Evolutionary conservation across 1,139 yeast genomes (phyloP), one percentile per base, ranked within the genome.

Genomic region (Nakaseomyces kungkrabaensis): DNA sequence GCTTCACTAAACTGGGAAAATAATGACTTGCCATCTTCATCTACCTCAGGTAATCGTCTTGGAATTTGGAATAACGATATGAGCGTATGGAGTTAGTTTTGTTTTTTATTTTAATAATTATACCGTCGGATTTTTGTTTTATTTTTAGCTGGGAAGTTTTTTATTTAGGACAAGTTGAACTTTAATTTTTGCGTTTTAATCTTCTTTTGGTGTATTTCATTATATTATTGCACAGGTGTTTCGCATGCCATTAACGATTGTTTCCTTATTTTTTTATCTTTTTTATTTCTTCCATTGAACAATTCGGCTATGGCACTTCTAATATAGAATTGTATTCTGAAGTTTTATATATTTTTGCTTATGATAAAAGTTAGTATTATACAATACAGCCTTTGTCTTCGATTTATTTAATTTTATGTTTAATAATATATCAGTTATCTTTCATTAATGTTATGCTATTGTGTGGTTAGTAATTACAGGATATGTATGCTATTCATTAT

Each of bases 1-100:
- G 6, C 44, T 7, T 41, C 44, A 5, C 24, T 41, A 29, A 29
- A 41, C 25, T 41, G 44, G 44, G 44, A 29, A 26, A 53, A 56
- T 48, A 54, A 54, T 13, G 58, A 51, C 40, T 49, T 49, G n/a
- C 43, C 58, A 17, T 53, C 62, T 10, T 57, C 66, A 22, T 54
- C 55, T 26, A 51, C 55, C 24, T 51, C 62, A 11, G 7, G 47
- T 32, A 43, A 40, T 31, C 48, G 37, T 7, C 59, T 61, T 52
- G 66, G 66, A 27, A 63, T 64, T 49, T 65, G 68, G 68, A 63
- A 60, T 48, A 61, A 57, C 48, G 65, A 65, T 48, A 65, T 63
- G 67, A 64, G 66, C 43, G 68, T 66, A 37, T 65, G 68, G 69
- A 64, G 68, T 51, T 65, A 43, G 54, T 26, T n/a, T 17, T 38